Conservation (phyloP, 2,329 filamentous ascomycete genomes). For the Pseudogymnoascus sp. region DNA sequence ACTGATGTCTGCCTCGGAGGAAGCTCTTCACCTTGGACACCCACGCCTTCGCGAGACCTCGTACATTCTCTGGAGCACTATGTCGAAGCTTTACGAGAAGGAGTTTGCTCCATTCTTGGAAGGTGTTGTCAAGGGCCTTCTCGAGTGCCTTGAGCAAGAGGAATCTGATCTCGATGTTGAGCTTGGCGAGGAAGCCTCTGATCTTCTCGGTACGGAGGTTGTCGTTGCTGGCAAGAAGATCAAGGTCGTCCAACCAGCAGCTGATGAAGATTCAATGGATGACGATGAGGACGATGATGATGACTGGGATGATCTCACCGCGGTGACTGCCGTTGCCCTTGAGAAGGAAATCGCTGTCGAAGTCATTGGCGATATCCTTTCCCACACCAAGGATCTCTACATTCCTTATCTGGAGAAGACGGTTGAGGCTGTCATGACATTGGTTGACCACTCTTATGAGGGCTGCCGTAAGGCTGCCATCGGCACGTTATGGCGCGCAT, state of each 20-base stretch:
- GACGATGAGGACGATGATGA: constrained; percentile 70
- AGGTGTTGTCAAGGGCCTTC: constrained; percentile 70
- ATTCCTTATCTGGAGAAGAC: constrained; percentile 84
- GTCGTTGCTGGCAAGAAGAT: constrained; percentile 76
- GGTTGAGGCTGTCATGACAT: constrained; percentile 68
- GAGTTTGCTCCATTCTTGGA: constrained; percentile 71
- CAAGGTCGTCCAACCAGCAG: constrained; percentile 61
- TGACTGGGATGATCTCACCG: constrained; percentile 74
- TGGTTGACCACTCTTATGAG: constrained; percentile 84
- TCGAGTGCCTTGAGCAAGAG: constrained; percentile 79
- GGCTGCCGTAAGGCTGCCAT: constrained; percentile 88
- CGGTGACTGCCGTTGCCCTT: constrained; percentile 79
- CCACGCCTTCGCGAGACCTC: constrained; percentile 89
- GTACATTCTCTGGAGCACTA: constrained; percentile 92
- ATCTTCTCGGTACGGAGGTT: constrained; percentile 67
- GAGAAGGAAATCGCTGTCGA: constrained; percentile 98
- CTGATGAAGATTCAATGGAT: constrained; percentile 51
- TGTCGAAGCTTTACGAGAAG: constrained; percentile 88
- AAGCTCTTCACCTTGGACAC: constrained; percentile 80
- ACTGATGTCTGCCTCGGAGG: constrained; percentile 86
- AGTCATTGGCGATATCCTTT: constrained; percentile 86
- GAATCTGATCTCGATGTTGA: constrained; percentile 73
- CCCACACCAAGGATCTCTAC: constrained; percentile 71
- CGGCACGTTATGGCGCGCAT: constrained; percentile 85
- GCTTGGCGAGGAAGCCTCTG: constrained; percentile 64